These are phyloP conservation scores for Gnaphalium uliginosum DNA, from an alignment of 129 eudicot genomes.

Conservation along the genomic window DNA sequence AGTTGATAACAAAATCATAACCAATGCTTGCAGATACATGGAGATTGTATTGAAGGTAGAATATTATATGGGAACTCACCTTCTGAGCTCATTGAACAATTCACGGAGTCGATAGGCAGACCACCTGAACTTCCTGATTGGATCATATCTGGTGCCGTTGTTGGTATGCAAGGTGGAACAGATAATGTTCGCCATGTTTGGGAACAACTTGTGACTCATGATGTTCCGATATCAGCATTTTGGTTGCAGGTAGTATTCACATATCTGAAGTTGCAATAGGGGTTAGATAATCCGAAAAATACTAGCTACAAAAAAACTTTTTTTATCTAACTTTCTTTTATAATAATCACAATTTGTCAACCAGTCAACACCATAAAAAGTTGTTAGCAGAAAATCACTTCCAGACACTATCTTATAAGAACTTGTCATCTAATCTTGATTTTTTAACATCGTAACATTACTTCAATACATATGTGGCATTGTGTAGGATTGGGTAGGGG, in stretches of 20 bases:
- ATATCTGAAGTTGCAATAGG: neutral
- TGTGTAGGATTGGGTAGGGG: constrained; percentile 96
- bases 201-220: constrained; percentile 54
- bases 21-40: constrained; percentile 58
- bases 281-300: neutral
- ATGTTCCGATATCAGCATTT: constrained; percentile 88
- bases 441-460: neutral
- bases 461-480: neutral
- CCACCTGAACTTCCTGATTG: constrained; percentile 91
- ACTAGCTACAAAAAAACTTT: neutral
- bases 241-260: constrained; percentile 87
- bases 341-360: neutral
- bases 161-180: constrained; percentile 99
- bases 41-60: constrained; percentile 77
- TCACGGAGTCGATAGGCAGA: constrained; percentile 89
- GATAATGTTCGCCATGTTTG: constrained; percentile 67
- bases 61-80: constrained; percentile 89
- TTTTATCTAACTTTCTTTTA: neutral
- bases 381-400: neutral
- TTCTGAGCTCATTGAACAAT: constrained; percentile 71
- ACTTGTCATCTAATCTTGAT: neutral
- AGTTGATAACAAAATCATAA: constrained; percentile 1
- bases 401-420: neutral
- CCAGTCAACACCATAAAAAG: neutral
- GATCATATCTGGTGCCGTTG: constrained; percentile 97